These are phyloP conservation scores for Tuber indicum DNA, from an alignment of 495 filamentous ascomycete genomes.

Conservation along the genomic window DNA sequence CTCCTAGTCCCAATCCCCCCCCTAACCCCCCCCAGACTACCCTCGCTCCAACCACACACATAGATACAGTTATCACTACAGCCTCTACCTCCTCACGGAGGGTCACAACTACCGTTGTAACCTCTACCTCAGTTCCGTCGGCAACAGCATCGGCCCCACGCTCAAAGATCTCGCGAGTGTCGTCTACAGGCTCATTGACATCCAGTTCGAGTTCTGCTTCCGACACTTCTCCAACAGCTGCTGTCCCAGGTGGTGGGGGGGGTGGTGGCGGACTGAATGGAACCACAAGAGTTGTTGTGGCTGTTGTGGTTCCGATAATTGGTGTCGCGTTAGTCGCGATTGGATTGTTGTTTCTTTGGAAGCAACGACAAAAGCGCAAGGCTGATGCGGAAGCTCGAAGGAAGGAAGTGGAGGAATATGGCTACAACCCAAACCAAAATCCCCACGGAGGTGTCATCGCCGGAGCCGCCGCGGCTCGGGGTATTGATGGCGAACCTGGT, in stretches of 20 bases:
- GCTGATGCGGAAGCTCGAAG: slow-evolving; percentile 77
- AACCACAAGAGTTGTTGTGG: slow-evolving; percentile 74
- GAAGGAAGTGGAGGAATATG: slow-evolving; percentile 94
- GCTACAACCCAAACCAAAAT: slow-evolving; percentile 91
- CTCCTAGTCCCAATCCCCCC: slow-evolving; percentile 34
- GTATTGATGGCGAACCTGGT: slow-evolving; percentile 43
- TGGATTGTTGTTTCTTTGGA: slow-evolving; percentile 74
- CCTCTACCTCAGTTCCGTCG: neutral
- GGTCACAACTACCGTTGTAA: slow-evolving; percentile 16
- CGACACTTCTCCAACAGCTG: slow-evolving; percentile 15
- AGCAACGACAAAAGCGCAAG: slow-evolving; percentile 74
- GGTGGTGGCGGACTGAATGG: slow-evolving; percentile 51
- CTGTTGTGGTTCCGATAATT: slow-evolving; percentile 87
- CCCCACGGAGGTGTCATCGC: slow-evolving; percentile 67
- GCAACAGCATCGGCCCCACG: neutral
- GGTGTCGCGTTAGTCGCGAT: slow-evolving; percentile 77
- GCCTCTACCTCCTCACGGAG: slow-evolving; percentile 3
- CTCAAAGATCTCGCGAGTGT: neutral
- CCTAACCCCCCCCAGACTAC: slow-evolving; percentile 22
- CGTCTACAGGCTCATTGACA: neutral
- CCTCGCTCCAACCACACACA: slow-evolving; percentile 24
- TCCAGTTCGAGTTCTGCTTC: slow-evolving; percentile 8
- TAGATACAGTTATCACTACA: slow-evolving; percentile 15
- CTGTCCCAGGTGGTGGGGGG: slow-evolving; percentile 8
- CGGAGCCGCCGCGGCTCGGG: slow-evolving; percentile 46